phyloP scores from a whole-genome alignment of 179 eudicot species.

The Patellifolia procumbens region DNA sequence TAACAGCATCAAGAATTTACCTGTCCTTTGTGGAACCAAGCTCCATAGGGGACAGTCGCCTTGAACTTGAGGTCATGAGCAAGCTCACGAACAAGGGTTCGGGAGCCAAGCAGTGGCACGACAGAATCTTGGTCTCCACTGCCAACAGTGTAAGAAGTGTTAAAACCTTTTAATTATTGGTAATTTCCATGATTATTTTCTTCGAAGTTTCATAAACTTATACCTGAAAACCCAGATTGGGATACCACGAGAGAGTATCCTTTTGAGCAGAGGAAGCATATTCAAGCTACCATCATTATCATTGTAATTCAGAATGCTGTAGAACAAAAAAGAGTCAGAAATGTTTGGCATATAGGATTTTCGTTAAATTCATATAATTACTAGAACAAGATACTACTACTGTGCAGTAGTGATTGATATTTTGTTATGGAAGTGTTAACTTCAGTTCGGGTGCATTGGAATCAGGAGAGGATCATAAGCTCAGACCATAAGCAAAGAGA shows the following conservation, averaged over 20 bases:
- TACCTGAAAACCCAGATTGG: constrained; percentile 93
- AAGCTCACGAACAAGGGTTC: constrained; percentile 90
- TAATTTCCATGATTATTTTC: neutral
- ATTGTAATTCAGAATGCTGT: constrained; percentile 65
- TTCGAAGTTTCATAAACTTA: constrained; percentile 1
- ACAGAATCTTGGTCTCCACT: constrained; percentile 99
- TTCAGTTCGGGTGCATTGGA: too few species aligned
- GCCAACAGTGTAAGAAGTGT: constrained; percentile 14
- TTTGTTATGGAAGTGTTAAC: too few species aligned
- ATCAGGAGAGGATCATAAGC: too few species aligned
- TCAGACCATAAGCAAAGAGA: neutral
- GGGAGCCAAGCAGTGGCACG: constrained; percentile 90
- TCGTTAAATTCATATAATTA: too few species aligned
- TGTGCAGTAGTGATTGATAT: too few species aligned
- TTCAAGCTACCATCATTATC: constrained; percentile 65
- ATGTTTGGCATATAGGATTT: neutral
- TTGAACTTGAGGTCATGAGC: constrained; percentile 66
- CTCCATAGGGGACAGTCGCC: constrained; percentile 80
- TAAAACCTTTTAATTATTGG: neutral
- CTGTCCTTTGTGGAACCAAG: constrained; percentile 93
- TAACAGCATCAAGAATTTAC: constrained; percentile 32
- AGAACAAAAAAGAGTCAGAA: constrained; percentile 10
- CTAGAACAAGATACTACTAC: too few species aligned
- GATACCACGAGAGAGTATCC: constrained; percentile 52
- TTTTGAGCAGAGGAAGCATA: constrained; percentile 78